phyloP scores from a whole-genome alignment of 345 rosid genomes.

The Heritiera fomes region DNA sequence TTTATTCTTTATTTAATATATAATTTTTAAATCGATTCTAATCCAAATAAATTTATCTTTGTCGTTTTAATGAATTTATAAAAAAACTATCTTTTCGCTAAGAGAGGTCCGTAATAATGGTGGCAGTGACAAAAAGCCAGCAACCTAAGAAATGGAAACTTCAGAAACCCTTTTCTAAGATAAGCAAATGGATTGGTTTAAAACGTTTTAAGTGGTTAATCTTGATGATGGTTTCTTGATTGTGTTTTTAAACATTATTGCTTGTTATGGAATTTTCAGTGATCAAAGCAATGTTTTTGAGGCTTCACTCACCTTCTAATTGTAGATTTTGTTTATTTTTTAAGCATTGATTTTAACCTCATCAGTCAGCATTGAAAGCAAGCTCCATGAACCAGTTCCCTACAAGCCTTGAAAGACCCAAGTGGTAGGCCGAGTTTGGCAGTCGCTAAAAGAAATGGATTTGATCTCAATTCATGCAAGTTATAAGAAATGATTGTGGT shows the following conservation, averaged over 20 bases:
- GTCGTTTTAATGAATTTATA: no score
- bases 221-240: neutral
- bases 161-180: neutral
- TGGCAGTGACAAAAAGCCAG: neutral
- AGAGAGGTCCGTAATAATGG: neutral
- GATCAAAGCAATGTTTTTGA: neutral
- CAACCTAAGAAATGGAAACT: neutral
- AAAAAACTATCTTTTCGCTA: no score
- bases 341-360: neutral
- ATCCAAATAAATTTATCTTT: no score
- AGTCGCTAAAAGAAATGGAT: neutral
- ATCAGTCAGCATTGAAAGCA: neutral
- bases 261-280: neutral
- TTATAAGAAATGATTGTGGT: neutral
- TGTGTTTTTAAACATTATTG: neutral
- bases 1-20: no score
- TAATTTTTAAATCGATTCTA: no score
- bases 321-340: neutral
- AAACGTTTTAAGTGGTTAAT: constrained; percentile 1
- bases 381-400: constrained; percentile 4
- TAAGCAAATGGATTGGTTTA: neutral
- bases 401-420: neutral
- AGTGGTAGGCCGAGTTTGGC: neutral
- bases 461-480: neutral
- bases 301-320: neutral